phyloP scores from a whole-genome alignment of 1,284 basidiomycete species.

The Ustilago curta region DNA sequence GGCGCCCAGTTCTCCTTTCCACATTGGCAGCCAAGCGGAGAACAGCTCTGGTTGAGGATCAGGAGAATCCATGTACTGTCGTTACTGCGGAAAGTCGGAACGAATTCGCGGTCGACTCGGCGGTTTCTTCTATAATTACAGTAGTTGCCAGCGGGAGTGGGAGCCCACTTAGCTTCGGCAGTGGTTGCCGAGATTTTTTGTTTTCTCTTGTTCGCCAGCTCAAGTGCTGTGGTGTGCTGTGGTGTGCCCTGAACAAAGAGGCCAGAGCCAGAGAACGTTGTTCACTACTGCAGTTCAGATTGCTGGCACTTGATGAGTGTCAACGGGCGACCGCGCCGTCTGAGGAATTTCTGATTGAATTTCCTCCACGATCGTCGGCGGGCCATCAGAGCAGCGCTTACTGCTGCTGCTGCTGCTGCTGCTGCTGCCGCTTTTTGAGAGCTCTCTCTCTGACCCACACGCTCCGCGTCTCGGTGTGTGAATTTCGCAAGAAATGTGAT shows the following conservation, averaged over 20 bases:
- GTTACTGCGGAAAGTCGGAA: no score
- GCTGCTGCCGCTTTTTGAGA: neutral
- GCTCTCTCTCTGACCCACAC: neutral
- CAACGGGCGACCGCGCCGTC: neutral
- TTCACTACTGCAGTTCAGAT: no score
- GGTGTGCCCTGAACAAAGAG: neutral
- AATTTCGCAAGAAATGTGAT: neutral
- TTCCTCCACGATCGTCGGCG: slow-evolving; percentile 22
- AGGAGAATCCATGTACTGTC: no score
- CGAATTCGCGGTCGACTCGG: no score
- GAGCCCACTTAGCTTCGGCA: neutral
- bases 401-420: no score
- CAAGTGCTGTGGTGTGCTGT: slow-evolving; percentile 4
- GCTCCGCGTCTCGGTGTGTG: neutral
- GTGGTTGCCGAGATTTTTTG: slow-evolving; percentile 5
- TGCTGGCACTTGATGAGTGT: slow-evolving; percentile 13
- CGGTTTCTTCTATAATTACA: no score
- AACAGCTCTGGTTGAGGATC: no score
- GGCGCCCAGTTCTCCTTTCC: no score
- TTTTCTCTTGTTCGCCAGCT: neutral
- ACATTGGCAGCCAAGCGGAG: no score
- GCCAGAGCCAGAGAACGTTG: slow-evolving; percentile 1
- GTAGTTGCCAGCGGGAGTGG: neutral
- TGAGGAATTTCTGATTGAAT: slow-evolving; percentile 3
- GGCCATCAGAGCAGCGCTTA: slow-evolving; percentile 1